phyloP scores from a whole-genome alignment of 2,329 filamentous ascomycete species.

The Bipolaris victoriae region DNA sequence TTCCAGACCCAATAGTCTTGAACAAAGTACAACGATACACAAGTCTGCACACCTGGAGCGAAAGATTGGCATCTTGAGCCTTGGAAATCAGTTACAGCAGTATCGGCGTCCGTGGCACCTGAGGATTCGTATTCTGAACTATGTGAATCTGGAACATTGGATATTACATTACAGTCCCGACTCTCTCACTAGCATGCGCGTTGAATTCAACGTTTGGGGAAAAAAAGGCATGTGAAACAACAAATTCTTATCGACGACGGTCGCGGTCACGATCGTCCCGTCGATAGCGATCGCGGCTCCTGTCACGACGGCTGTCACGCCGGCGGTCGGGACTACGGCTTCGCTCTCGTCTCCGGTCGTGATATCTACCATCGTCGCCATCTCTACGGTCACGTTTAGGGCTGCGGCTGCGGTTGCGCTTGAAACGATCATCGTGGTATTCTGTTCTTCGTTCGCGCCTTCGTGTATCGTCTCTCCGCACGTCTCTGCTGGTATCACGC shows the following conservation, averaged over 20 bases:
- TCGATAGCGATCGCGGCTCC: constrained; percentile 51
- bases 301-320: constrained; percentile 45
- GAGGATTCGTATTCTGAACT: background rate
- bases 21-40: background rate
- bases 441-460: constrained; percentile 41
- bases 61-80: background rate
- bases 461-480: constrained; percentile 50
- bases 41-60: background rate
- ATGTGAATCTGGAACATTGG: background rate
- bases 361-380: constrained; percentile 39
- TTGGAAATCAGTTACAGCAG: background rate
- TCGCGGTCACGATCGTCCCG: constrained; percentile 50
- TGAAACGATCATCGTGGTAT: constrained; percentile 48
- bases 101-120: background rate
- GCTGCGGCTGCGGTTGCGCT: constrained; percentile 48
- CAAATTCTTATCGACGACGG: constrained; percentile 28
- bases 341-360: constrained; percentile 35
- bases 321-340: constrained; percentile 39
- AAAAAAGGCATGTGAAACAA: background rate
- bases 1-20: background rate
- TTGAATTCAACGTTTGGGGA: background rate
- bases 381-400: constrained; percentile 41
- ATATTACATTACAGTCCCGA: constrained; percentile 1
- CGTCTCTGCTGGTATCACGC: constrained; percentile 23
- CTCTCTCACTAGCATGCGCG: background rate